These are phyloP conservation scores for Neurospora sp. DNA, from an alignment of 495 filamentous ascomycete species.

Conservation along the genomic window DNA sequence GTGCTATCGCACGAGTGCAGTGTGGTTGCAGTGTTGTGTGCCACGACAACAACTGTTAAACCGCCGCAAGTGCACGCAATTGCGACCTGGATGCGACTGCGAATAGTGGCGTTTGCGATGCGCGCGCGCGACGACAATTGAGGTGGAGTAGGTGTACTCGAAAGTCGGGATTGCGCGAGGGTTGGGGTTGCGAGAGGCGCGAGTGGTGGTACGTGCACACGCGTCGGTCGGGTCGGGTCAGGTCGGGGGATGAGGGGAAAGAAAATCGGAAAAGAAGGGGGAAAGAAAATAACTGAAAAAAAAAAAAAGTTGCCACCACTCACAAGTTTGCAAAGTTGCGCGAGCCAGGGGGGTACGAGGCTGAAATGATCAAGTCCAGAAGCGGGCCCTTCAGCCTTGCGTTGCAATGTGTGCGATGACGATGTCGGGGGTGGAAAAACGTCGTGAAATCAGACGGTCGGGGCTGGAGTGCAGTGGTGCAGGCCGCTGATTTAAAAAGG, in stretches of 20 bases:
- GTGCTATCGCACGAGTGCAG: not conserved
- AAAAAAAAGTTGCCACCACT: constrained; percentile 21
- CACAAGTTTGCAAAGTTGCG: constrained; percentile 15
- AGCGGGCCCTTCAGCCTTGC: constrained; percentile 17
- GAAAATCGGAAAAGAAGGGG: constrained; percentile 8
- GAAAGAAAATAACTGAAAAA: not conserved
- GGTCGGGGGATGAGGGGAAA: constrained; percentile 7
- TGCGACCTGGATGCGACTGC: not conserved
- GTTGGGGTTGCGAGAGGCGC: constrained; percentile 6
- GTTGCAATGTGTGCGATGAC: constrained; percentile 1
- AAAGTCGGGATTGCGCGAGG: constrained; percentile 5
- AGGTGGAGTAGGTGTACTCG: not conserved
- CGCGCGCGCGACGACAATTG: not conserved
- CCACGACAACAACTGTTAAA: not conserved
- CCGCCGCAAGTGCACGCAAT: not conserved
- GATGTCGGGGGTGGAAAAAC: constrained; percentile 19
- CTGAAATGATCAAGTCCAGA: constrained; percentile 15
- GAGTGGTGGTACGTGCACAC: constrained; percentile 23
- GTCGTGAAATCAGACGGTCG: constrained; percentile 3
- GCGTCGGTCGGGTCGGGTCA: constrained; percentile 10
- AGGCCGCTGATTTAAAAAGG: not conserved
- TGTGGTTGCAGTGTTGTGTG: not conserved
- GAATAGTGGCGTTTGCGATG: constrained; percentile 7
- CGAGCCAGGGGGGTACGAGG: constrained; percentile 8
- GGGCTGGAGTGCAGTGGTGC: not conserved